A percentile compares a stretch with the other conserved stretches of the same genome.
Evolutionary conservation across 768 basidiomycete genomes (phyloP).

Genomic region (Termitomyces sp.): DNA sequence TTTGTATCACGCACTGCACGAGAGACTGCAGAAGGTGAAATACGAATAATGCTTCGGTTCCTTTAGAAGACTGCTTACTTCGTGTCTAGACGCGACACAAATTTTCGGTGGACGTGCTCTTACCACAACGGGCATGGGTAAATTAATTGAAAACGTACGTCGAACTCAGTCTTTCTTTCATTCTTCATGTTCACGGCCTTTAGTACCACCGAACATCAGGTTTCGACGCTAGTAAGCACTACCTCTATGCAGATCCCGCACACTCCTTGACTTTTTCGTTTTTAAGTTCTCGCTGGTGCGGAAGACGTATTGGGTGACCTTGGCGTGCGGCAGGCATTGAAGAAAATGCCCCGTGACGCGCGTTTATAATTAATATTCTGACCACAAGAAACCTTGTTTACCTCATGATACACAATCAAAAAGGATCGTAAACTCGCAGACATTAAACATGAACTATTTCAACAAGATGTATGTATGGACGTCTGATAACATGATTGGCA

Average conservation of each 20-base stretch:
- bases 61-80: conserved; percentile 27
- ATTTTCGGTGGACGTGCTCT: conserved; percentile 89
- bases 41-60: conserved; percentile 9
- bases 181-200: neutral
- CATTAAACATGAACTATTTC: neutral
- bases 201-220: conserved; percentile 81
- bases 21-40: conserved; percentile 63
- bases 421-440: neutral
- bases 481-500: neutral
- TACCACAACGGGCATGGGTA: conserved; percentile 85
- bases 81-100: conserved; percentile 64
- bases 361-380: conserved; percentile 22
- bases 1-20: conserved; percentile 63
- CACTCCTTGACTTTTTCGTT: neutral
- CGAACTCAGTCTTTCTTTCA: neutral
- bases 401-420: neutral
- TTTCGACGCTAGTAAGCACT: conserved; percentile 64
- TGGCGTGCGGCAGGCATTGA: conserved; percentile 69
- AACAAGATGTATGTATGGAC: neutral
- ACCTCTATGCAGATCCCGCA: conserved; percentile 1
- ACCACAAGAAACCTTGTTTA: neutral
- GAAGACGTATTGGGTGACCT: conserved; percentile 73
- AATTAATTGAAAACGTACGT: conserved; percentile 73
- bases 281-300: conserved; percentile 64
- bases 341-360: conserved; percentile 51